A percentile compares a stretch with the other conserved stretches of the same genome.
These are phyloP conservation scores for Solanum hybrid DNA, from an alignment of 305 asterid genomes.

Conservation along the genomic window DNA sequence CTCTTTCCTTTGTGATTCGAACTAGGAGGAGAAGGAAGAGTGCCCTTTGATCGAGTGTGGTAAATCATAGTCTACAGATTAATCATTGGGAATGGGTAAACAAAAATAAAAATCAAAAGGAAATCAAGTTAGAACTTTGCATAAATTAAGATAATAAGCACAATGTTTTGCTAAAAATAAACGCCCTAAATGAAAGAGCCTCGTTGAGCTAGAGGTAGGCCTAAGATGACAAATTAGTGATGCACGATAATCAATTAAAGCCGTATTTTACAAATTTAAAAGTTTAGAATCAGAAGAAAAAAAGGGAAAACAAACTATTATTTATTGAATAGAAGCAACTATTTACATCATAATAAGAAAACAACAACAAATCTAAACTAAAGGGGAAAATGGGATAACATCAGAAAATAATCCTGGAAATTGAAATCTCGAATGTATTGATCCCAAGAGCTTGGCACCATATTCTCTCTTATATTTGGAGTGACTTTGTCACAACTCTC, in stretches of 20 bases:
- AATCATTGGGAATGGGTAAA: neutral
- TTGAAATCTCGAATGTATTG: neutral
- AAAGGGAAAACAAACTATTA: neutral
- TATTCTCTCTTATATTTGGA: neutral
- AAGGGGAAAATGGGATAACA: neutral
- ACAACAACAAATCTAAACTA: neutral
- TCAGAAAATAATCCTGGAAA: neutral
- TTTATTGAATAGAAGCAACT: neutral
- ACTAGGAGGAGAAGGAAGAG: neutral
- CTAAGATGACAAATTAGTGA: neutral
- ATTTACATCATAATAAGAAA: neutral
- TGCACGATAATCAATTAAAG: neutral
- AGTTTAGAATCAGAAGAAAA: neutral
- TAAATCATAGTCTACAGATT: too few relatives aligned
- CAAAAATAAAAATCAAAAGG: neutral
- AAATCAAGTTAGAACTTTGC: neutral
- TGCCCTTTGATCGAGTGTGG: neutral
- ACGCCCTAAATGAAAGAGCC: neutral
- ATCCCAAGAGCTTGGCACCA: neutral
- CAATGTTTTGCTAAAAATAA: neutral
- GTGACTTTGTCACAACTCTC: neutral
- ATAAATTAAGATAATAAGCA: neutral
- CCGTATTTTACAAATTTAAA: too few relatives aligned
- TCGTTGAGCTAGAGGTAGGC: neutral
- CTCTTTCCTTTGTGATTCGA: neutral